phyloP scores from a whole-genome alignment of 2,329 filamentous ascomycete species.

The Daldinia sp. region DNA sequence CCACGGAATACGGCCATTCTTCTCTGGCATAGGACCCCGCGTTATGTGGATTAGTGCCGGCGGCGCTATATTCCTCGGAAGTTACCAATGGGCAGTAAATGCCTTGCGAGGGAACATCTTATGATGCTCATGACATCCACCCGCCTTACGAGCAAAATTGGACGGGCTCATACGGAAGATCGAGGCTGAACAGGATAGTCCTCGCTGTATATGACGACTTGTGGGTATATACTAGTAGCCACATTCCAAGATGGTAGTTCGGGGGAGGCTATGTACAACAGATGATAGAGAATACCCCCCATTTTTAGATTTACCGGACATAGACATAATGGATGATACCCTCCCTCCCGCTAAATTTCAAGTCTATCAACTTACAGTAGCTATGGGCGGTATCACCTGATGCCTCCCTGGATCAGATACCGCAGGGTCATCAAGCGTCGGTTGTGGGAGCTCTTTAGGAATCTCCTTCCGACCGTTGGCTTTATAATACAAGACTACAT shows the following conservation, averaged over 20 bases:
- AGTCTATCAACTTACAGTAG: conserved; percentile 25
- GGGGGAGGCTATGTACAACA: conserved; percentile 32
- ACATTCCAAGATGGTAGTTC: conserved; percentile 8
- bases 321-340: conserved; percentile 43
- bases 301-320: conserved; percentile 32
- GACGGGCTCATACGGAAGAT: not conserved
- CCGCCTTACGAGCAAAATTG: not conserved
- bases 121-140: conserved; percentile 17
- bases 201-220: conserved; percentile 29
- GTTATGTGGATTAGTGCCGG: conserved; percentile 96
- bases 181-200: conserved; percentile 1
- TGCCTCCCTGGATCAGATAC: conserved; percentile 35
- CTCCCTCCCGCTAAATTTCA: conserved; percentile 25
- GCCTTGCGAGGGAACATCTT: conserved; percentile 59
- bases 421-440: conserved; percentile 29
- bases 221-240: conserved; percentile 21
- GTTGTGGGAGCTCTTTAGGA: conserved; percentile 47
- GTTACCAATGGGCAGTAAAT: conserved; percentile 90
- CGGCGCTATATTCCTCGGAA: conserved; percentile 92
- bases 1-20: conserved; percentile 73
- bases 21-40: conserved; percentile 79
- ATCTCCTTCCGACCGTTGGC: conserved; percentile 83
- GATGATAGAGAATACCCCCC: conserved; percentile 32
- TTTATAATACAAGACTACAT: conserved; percentile 91
- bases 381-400: conserved; percentile 27